Conservation (phyloP, 2,329 filamentous ascomycete genomes). For the Epichloe gansuensis region DNA sequence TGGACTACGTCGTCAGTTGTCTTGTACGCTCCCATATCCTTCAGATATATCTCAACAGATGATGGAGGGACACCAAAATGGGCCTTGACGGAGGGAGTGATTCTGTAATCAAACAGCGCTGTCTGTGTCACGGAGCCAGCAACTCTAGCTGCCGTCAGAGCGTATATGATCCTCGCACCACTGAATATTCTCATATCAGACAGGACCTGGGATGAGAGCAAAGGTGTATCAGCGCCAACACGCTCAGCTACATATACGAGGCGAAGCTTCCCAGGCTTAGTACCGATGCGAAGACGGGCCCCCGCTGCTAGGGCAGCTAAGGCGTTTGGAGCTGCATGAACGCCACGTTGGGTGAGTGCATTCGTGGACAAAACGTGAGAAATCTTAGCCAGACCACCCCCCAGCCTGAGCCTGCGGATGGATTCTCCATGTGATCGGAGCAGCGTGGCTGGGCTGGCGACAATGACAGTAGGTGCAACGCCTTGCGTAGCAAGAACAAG, state of each 20-base stretch:
- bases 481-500: slow-evolving; percentile 60
- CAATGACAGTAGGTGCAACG: slow-evolving; percentile 69
- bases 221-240: slow-evolving; percentile 46
- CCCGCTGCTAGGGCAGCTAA: slow-evolving; percentile 42
- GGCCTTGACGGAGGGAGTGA: slow-evolving; percentile 24
- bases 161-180: slow-evolving; percentile 70
- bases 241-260: slow-evolving; percentile 70
- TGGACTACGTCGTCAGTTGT: slow-evolving; percentile 48
- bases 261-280: slow-evolving; percentile 59
- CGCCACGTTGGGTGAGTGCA: slow-evolving; percentile 54
- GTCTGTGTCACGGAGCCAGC: slow-evolving; percentile 84
- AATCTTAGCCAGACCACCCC: slow-evolving; percentile 51
- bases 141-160: slow-evolving; percentile 68
- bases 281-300: slow-evolving; percentile 45
- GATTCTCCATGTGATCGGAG: slow-evolving; percentile 53
- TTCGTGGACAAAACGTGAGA: slow-evolving; percentile 62
- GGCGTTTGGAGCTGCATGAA: slow-evolving; percentile 47
- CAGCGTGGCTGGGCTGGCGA: slow-evolving; percentile 63
- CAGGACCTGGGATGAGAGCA: slow-evolving; percentile 55
- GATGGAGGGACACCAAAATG: slow-evolving; percentile 79
- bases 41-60: slow-evolving; percentile 64
- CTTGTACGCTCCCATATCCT: slow-evolving; percentile 45
- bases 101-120: slow-evolving; percentile 75
- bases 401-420: slow-evolving; percentile 32
- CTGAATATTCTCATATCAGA: slow-evolving; percentile 75